A percentile compares a stretch with the other conserved stretches of the same genome.
Evolutionary conservation across 768 basidiomycete species (phyloP).

Genomic region (Podaxis rugospora): DNA sequence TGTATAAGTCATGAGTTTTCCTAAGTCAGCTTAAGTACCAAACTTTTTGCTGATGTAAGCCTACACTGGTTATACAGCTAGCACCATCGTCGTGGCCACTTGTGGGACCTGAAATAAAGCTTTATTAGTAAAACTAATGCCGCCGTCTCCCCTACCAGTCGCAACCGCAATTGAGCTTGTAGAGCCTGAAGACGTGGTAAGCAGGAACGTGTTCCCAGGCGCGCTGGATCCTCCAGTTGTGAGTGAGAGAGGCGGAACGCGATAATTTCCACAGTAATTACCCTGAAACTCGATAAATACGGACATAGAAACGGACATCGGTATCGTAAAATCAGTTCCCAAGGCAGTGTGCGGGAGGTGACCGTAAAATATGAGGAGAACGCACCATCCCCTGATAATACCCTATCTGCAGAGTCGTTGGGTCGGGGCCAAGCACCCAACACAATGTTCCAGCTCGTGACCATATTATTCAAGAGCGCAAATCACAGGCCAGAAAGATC

Average conservation of each 20-base stretch:
- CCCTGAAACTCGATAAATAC: not conserved
- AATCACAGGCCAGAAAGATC: not conserved
- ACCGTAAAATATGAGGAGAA: not conserved
- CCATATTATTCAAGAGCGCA: not conserved
- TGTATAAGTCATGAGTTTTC: too few species aligned
- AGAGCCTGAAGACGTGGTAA: not conserved
- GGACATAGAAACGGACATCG: not conserved
- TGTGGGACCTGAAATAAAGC: not conserved
- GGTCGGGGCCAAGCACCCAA: not conserved
- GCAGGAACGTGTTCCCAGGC: not conserved
- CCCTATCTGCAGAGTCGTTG: not conserved
- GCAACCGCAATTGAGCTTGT: not conserved
- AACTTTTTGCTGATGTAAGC: too few species aligned
- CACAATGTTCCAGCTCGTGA: not conserved
- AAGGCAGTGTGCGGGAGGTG: not conserved
- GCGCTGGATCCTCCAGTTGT: not conserved
- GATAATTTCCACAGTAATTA: not conserved
- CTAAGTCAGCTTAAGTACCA: too few species aligned
- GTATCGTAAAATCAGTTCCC: not conserved
- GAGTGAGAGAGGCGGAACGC: not conserved
- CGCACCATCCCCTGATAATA: conserved; percentile 6
- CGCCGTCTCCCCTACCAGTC: not conserved
- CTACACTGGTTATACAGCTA: not conserved
- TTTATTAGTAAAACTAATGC: not conserved
- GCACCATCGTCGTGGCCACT: too few species aligned